Conservation (phyloP, 2,329 filamentous ascomycete species). For the Botrytis porri region DNA sequence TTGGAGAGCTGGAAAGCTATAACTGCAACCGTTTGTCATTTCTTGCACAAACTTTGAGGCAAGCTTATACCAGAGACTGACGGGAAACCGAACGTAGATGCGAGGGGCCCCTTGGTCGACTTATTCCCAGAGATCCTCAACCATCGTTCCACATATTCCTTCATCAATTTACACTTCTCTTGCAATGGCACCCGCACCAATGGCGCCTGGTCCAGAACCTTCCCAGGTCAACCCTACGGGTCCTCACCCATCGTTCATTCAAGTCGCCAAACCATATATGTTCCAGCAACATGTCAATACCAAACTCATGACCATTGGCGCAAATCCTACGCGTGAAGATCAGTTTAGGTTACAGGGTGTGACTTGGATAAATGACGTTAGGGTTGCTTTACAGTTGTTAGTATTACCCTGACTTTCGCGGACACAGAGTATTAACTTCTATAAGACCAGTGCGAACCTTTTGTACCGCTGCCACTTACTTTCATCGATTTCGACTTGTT, state of each 20-base stretch:
- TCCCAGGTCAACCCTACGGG: conserved; percentile 23
- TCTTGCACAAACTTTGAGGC: not conserved
- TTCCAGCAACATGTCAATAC: conserved; percentile 77
- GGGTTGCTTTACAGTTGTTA: conserved; percentile 74
- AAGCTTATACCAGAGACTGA: not conserved
- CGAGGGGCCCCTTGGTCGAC: not conserved
- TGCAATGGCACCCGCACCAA: conserved; percentile 18
- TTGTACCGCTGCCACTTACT: conserved; percentile 87
- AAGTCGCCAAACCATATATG: conserved; percentile 63
- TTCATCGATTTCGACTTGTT: conserved; percentile 85
- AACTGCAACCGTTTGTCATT: conserved; percentile 4
- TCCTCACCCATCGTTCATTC: conserved; percentile 39
- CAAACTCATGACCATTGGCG: conserved; percentile 65
- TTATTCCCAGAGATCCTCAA: not conserved
- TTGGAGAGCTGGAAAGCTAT: conserved; percentile 6
- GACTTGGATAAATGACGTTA: conserved; percentile 81
- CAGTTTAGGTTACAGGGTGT: conserved; percentile 80
- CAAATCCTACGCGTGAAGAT: conserved; percentile 77
- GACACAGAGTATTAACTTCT: conserved; percentile 10
- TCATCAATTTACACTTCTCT: not conserved
- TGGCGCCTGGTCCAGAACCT: conserved; percentile 27
- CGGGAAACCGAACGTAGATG: not conserved
- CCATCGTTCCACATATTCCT: not conserved
- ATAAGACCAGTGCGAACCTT: conserved; percentile 82
- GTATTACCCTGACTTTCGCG: conserved; percentile 37